These are phyloP conservation scores for Setomelanomma holmii DNA, from an alignment of 2,329 filamentous ascomycete species.

Conservation along the genomic window DNA sequence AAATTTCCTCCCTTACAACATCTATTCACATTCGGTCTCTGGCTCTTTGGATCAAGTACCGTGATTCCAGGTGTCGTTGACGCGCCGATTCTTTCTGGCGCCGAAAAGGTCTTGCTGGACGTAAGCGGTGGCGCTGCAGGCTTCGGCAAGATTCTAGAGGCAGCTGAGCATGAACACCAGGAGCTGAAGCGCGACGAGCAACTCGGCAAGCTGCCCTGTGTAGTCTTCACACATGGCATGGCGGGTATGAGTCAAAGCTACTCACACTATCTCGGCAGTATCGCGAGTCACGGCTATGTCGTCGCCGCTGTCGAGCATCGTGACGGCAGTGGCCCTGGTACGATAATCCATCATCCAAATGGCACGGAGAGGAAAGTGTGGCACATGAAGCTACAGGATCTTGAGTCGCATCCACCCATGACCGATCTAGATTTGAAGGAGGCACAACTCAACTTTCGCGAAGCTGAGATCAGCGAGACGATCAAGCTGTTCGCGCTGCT, in stretches of 20 bases:
- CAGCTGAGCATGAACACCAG: conserved; percentile 26
- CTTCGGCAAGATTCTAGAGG: conserved; percentile 22
- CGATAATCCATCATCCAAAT: conserved; percentile 47
- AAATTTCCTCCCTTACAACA: conserved; percentile 44
- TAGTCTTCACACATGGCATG: conserved; percentile 58
- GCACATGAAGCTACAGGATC: conserved; percentile 45
- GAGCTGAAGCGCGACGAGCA: conserved; percentile 34
- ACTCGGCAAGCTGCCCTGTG: conserved; percentile 47
- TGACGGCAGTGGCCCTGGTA: conserved; percentile 56
- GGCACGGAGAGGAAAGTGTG: conserved; percentile 45
- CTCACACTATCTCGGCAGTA: conserved; percentile 55
- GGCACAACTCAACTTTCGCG: conserved; percentile 53
- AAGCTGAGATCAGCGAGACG: conserved; percentile 56
- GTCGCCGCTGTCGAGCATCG: conserved; percentile 57
- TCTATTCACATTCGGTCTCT: conserved; percentile 51
- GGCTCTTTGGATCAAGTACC: conserved; percentile 51
- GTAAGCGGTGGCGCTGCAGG: conserved; percentile 19
- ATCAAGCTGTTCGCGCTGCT: conserved; percentile 51
- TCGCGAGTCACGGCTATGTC: conserved; percentile 55
- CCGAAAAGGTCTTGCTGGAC: conserved; percentile 30
- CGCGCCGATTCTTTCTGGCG: conserved; percentile 45
- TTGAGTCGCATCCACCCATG: conserved; percentile 44
- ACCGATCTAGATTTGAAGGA: conserved; percentile 48
- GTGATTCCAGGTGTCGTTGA: conserved; percentile 54
- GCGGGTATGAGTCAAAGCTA: conserved; percentile 55